phyloP scores from a whole-genome alignment of 495 filamentous ascomycete species.

The Xylaria nigripes region DNA sequence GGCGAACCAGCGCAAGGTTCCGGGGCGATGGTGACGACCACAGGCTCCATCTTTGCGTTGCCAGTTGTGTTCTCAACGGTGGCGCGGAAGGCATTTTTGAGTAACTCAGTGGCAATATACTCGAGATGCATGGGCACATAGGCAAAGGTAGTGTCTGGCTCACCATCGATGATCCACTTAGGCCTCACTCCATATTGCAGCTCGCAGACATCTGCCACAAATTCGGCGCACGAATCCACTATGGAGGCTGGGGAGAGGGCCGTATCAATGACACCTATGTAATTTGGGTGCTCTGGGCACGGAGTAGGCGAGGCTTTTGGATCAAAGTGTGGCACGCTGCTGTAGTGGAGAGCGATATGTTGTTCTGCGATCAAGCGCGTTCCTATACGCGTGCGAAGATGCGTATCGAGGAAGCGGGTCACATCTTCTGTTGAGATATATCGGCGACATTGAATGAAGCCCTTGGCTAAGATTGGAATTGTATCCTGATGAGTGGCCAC shows the following conservation, averaged over 20 bases:
- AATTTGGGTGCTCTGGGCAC: constrained; percentile 52
- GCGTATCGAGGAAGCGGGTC: constrained; percentile 85
- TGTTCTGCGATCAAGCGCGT: constrained; percentile 93
- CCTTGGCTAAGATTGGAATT: constrained; percentile 82
- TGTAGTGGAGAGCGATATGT: constrained; percentile 87
- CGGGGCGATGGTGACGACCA: constrained; percentile 88
- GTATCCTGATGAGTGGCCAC: constrained; percentile 91
- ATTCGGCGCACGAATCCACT: constrained; percentile 72
- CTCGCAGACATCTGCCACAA: constrained; percentile 94
- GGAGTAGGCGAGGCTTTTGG: constrained; percentile 34
- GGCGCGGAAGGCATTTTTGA: constrained; percentile 95
- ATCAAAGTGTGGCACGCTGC: constrained; percentile 60
- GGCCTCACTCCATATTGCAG: constrained; percentile 89
- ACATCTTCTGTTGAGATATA: constrained; percentile 77
- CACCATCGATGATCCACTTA: constrained; percentile 68
- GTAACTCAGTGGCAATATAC: constrained; percentile 90
- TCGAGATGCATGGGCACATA: constrained; percentile 93
- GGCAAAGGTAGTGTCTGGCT: constrained; percentile 73
- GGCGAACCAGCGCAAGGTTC: constrained; percentile 48
- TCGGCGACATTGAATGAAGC: constrained; percentile 83
- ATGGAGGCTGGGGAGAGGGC: constrained; percentile 72
- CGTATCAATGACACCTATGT: constrained; percentile 97
- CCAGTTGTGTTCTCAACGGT: constrained; percentile 70
- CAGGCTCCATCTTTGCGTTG: constrained; percentile 55
- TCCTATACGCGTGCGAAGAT: constrained; percentile 87